These are phyloP conservation scores for Alternaria alternata DNA, from an alignment of 2,329 filamentous ascomycete genomes.

Conservation along the genomic window DNA sequence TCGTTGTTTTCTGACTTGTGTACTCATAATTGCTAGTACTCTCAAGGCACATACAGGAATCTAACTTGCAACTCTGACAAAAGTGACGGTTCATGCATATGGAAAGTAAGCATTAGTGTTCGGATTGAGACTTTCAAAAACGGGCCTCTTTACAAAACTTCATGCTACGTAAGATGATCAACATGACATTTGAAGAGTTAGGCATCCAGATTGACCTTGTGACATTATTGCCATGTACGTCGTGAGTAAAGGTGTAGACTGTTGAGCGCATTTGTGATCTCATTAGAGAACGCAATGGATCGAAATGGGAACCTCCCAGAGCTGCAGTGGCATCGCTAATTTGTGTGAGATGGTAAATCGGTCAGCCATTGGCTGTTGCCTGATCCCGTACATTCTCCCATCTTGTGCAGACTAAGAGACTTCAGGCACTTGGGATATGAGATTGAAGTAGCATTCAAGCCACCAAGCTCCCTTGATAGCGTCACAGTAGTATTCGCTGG, in stretches of 20 bases:
- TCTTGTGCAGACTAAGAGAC: neutral
- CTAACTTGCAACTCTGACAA: neutral
- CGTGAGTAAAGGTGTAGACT: neutral
- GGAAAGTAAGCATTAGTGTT: neutral
- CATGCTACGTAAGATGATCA: neutral
- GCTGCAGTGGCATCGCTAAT: neutral
- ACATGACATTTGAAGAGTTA: neutral
- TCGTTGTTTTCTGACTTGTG: neutral
- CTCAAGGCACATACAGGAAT: neutral
- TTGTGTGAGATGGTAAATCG: neutral
- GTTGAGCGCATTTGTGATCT: neutral
- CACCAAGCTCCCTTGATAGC: neutral
- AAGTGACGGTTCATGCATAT: neutral
- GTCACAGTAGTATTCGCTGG: conserved; percentile 8
- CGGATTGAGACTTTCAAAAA: neutral
- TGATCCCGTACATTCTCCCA: neutral
- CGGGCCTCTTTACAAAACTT: neutral
- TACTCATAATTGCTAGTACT: neutral
- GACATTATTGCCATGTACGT: neutral
- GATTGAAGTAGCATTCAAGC: conserved; percentile 1
- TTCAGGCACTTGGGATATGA: conserved; percentile 4
- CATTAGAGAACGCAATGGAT: neutral
- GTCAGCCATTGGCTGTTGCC: neutral
- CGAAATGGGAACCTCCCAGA: neutral
- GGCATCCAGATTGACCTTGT: neutral